phyloP scores from a whole-genome alignment of 768 basidiomycete genomes.

The Hebeloma cylindrosporum region DNA sequence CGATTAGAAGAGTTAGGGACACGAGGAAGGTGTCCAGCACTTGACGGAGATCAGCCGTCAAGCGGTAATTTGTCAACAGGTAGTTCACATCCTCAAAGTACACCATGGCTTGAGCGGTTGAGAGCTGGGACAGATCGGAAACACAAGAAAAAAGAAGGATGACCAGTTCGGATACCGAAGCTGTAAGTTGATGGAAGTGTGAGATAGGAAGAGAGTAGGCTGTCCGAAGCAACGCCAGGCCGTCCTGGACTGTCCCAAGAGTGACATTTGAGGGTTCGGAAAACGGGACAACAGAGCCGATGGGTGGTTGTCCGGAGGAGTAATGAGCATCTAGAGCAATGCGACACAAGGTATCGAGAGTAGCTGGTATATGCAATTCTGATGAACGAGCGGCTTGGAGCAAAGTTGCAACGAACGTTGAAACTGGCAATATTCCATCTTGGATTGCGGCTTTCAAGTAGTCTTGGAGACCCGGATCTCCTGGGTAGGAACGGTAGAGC shows the following conservation, averaged over 20 bases:
- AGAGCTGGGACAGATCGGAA: conserved; percentile 59
- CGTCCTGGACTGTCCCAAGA: conserved; percentile 59
- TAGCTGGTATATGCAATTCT: conserved; percentile 61
- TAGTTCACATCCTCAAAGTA: conserved; percentile 51
- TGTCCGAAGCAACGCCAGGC: conserved; percentile 55
- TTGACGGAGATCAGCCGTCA: conserved; percentile 53
- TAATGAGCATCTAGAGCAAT: conserved; percentile 66
- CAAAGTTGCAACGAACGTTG: conserved; percentile 63
- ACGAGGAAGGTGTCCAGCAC: conserved; percentile 60
- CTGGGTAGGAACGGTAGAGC: conserved; percentile 67
- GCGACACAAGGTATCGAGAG: conserved; percentile 69
- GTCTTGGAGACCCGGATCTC: conserved; percentile 63
- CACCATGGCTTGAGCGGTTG: conserved; percentile 57
- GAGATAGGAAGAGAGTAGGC: conserved; percentile 56
- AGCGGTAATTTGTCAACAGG: conserved; percentile 50
- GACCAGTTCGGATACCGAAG: conserved; percentile 64
- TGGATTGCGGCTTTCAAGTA: conserved; percentile 65
- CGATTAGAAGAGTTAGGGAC: conserved; percentile 58
- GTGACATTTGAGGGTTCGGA: conserved; percentile 48
- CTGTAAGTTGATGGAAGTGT: conserved; percentile 56
- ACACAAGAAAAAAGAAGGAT: conserved; percentile 61
- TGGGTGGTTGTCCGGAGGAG: conserved; percentile 49
- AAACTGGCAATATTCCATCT: conserved; percentile 53
- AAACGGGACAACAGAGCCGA: conserved; percentile 55
- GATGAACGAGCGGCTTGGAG: conserved; percentile 66